A percentile compares a stretch with the other conserved stretches of the same genome.
phyloP scores from a whole-genome alignment of 1,284 basidiomycete genomes.

The Peniophora sp. region DNA sequence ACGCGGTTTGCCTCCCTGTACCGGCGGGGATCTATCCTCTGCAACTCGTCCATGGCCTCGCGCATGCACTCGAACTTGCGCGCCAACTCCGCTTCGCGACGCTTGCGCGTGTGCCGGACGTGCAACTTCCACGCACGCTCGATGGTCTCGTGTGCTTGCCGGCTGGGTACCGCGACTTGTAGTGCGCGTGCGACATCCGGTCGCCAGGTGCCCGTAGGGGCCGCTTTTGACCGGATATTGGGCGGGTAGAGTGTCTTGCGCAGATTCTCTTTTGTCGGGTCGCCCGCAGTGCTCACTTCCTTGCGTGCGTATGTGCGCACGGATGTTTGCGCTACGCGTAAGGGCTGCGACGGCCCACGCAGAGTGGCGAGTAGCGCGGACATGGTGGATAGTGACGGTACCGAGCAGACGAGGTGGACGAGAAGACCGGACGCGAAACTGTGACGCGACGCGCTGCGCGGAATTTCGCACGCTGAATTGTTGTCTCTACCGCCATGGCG shows the following conservation, averaged over 20 bases:
- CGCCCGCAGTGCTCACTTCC: conserved; percentile 22
- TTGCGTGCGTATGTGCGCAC: conserved; percentile 29
- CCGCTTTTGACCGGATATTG: conserved; percentile 57
- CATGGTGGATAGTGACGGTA: conserved; percentile 11
- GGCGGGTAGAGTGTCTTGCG: conserved; percentile 75
- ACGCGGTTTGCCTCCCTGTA: conserved; percentile 71
- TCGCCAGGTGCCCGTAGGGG: conserved; percentile 78
- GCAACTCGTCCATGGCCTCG: conserved; percentile 74
- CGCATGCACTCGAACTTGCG: conserved; percentile 75
- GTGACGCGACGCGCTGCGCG: not conserved
- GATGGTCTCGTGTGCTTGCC: conserved; percentile 90
- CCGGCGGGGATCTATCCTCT: conserved; percentile 54
- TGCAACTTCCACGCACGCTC: conserved; percentile 87
- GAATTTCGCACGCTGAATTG: no score
- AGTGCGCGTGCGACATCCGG: conserved; percentile 65
- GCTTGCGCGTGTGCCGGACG: conserved; percentile 66
- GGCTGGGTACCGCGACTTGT: conserved; percentile 69
- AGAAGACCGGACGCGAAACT: no score
- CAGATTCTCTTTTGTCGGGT: conserved; percentile 66
- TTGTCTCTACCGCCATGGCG: no score
- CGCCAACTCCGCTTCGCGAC: conserved; percentile 54
- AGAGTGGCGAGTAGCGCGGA: conserved; percentile 13
- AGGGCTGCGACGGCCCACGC: conserved; percentile 6
- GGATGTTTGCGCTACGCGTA: conserved; percentile 24
- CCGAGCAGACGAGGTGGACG: not conserved